Conservation (phyloP, 345 rosid genomes). For the Populus tremula region DNA sequence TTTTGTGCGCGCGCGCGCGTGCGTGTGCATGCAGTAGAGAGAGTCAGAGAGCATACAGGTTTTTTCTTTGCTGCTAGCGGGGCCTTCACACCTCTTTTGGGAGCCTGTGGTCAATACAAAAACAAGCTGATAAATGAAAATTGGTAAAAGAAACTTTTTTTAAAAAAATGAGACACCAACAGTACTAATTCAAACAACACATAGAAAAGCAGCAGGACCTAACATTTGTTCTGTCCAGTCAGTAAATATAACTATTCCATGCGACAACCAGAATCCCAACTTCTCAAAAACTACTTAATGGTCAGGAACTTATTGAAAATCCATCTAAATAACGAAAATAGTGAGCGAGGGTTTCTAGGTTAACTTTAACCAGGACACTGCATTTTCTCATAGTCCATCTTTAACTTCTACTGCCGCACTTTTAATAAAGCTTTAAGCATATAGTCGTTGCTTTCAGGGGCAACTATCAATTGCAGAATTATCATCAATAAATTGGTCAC, state of each 20-base stretch:
- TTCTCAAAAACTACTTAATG: too few relatives aligned
- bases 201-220: too few relatives aligned
- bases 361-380: too few relatives aligned
- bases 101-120: constrained; percentile 8
- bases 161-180: not conserved
- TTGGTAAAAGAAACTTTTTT: not conserved
- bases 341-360: not conserved
- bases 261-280: too few relatives aligned
- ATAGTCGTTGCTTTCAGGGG: not conserved
- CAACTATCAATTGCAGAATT: not conserved
- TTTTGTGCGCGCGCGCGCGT: too few relatives aligned
- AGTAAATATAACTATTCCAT: too few relatives aligned
- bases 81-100: constrained; percentile 22
- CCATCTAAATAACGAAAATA: not conserved
- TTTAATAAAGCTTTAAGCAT: too few relatives aligned
- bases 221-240: too few relatives aligned
- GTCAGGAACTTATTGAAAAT: too few relatives aligned
- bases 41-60: constrained; percentile 7
- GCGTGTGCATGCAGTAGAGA: not conserved
- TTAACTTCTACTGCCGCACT: not conserved
- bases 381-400: not conserved
- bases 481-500: not conserved
- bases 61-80: constrained; percentile 21
- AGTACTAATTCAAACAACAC: too few relatives aligned
- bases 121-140: not conserved